Conservation (phyloP, 2,329 filamentous ascomycete species). For the Sporothrix humicola region DNA sequence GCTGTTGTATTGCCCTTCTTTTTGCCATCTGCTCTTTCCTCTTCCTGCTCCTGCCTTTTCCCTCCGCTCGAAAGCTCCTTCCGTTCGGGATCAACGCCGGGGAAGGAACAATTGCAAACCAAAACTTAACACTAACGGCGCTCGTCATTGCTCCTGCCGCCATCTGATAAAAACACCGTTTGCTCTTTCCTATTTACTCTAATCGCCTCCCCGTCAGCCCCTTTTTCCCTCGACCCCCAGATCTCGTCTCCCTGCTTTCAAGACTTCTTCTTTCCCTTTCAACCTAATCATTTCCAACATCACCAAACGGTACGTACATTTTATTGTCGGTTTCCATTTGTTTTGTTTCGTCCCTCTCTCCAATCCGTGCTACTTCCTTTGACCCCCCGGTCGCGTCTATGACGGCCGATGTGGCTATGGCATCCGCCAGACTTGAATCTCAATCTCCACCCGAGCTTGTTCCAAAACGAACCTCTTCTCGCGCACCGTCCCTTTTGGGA, state of each 20-base stretch:
- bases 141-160: constrained; percentile 11
- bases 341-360: constrained; percentile 10
- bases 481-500: neutral
- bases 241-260: neutral
- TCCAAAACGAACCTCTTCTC: neutral
- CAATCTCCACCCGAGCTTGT: constrained; percentile 8
- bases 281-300: too few relatives aligned
- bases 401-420: constrained; percentile 15
- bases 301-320: neutral
- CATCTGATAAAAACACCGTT: neutral
- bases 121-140: neutral
- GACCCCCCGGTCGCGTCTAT: neutral
- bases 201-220: neutral
- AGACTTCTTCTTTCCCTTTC: neutral
- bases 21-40: neutral
- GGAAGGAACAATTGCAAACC: constrained; percentile 7
- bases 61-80: neutral
- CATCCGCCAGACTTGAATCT: constrained; percentile 4
- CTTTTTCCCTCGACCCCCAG: neutral
- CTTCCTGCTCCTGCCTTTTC: neutral
- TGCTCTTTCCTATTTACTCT: constrained; percentile 16
- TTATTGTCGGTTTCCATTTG: neutral
- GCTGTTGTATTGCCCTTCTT: neutral
- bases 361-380: neutral
- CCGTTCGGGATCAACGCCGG: constrained; percentile 4